Evolutionary conservation across 2,329 filamentous ascomycete species (phyloP), one percentile per base, ranked within the genome.

Genomic region (Aspergillus phoenicis): DNA sequence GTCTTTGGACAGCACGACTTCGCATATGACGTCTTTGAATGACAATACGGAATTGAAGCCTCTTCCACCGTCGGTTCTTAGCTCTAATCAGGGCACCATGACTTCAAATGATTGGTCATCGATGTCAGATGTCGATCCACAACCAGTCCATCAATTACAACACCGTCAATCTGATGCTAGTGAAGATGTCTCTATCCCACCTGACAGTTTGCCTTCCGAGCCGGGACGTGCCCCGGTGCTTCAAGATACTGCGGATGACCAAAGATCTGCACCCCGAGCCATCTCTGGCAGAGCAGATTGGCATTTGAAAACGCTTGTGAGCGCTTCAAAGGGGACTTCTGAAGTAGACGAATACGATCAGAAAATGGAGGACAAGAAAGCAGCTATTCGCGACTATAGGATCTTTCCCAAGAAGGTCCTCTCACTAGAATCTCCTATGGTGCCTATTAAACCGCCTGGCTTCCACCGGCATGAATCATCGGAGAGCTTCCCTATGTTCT

Each of bases 401-500:
- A 75, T 77, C 8, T 76, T 77, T 55, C 81, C 82, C 11, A 82
- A 83, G 51, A 81, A 79, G 47, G 74, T 82, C 13, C 71, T 86
- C 49, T 81, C 76, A 24, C 75, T 84, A 51, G 82, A 84, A 52
- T 74, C 80, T 8, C 67, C 75, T 22, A 65, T 73, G 20, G 70
- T 71, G 20, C 60, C 66, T 13, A 70, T 61, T 41, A 70, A 70
- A 51, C 70, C 68, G 65, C 71, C 74, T 62, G 68, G 68, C 65
- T 77, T 77, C 67, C 81, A 63, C 69, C 81, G 84, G 38, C 84
- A 85, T 66, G 82, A 86, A 65, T 88, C 85, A 24, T 80, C 82
- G 6, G 86, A 88, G 63, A 88, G 85, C 70, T 87, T 88, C 65
- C 78, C 82, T 22, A 87, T 88, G 82, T 87, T 88, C 64, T 87